Evolutionary conservation across 148 eudicot species (phyloP), one percentile per base, ranked within the genome.

Genomic region (Euryodendron excelsum): DNA sequence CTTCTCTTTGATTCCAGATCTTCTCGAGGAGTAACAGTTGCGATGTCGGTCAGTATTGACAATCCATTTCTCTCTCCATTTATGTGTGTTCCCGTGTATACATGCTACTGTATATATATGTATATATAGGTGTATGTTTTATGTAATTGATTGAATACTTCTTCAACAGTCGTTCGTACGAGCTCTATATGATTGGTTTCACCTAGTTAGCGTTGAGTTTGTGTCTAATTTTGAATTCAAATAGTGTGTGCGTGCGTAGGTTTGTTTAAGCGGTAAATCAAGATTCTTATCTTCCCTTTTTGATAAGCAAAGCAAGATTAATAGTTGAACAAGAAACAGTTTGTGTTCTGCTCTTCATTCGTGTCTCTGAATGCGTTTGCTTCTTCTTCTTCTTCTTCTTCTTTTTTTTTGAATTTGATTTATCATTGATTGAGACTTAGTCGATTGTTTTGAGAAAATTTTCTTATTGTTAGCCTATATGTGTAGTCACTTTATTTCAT

Each of bases 41-140:
- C 64, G 31, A 62, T 62, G 67, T 62, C 67, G 67, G 67, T 62
- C 18, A 62, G 67, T 30, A 28, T 28, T 62, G 37, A 62, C 3
- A 31, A 30, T 31, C 18, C 36, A 31, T 62, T 62, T 59, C 63
- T 7, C 52, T 48, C 10, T 6, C 59, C 2, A 0, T 20, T 11
- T 20, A 21, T 17, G 1, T 55, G 59, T 20, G 59, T 55, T 55
- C 18, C 3, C 11, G 7, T 55, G 5, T 50, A 50, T 13, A n/a
- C n/a, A n/a, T n/a, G n/a, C n/a, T n/a, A n/a, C n/a, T n/a, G n/a
- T n/a, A n/a, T 50, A 5, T 13, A 13, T 50, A 13, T 50, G 2
- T 15, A 50, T 13, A 15, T 8, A 9, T 50, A 50, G 55, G 15
- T 50, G 55, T 11, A 11, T 2, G 55, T 50, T 50, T 50, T 60